Base-by-base conservation (phyloP, 2,329 filamentous ascomycete genomes). In the Chaetomium globosum region DNA sequence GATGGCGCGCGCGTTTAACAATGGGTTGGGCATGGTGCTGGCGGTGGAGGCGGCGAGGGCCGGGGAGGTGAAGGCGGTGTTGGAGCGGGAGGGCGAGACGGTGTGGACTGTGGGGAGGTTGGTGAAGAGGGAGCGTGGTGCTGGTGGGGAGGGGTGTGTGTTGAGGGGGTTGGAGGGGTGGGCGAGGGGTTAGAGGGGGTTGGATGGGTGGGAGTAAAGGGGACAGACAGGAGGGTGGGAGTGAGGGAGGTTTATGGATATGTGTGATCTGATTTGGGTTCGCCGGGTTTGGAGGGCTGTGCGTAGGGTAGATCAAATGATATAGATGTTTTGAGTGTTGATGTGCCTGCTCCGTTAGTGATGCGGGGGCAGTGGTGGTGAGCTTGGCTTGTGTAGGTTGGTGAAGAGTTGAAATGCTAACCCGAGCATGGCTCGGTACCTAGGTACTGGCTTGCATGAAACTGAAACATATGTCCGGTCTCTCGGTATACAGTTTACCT, bases 1-100 rank as follows among this genome's bases (percentile, higher is more conserved):
- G 80, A 96, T 98, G 85, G 92, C 89, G 59, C 85, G 93, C 65
- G 95, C 93, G 1, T 98, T 97, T 85, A 99, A 99, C 81, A 93
- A 90, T 8, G 95, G 95, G 59, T 81, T 99, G 53, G 95, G 95
- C 55, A 98, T 99, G 93, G 91, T 97, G 6, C 82, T 93, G 33
- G 92, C 93, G 5, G 92, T 97, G 2, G 85, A 85, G 31, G 80
- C 84, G 63, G 83, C 80, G 39, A 84, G 90, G 70, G 91, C 83
- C 1, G 82, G 85, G 6, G 80, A 82, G 46, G 87, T 91, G 1
- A 81, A 81, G 23, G 77, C 81, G 60, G 80, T 85, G 53, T 80
- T 97, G 26, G 82, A 87, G 73, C 81, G 80, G 30, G 82, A 85
- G 54, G 91, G 91, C 19, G 93, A 97, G 82, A 88, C 81, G 65